Evolutionary conservation across 1,284 basidiomycete genomes (phyloP).

Genomic region (Heterobasidion irregulare): DNA sequence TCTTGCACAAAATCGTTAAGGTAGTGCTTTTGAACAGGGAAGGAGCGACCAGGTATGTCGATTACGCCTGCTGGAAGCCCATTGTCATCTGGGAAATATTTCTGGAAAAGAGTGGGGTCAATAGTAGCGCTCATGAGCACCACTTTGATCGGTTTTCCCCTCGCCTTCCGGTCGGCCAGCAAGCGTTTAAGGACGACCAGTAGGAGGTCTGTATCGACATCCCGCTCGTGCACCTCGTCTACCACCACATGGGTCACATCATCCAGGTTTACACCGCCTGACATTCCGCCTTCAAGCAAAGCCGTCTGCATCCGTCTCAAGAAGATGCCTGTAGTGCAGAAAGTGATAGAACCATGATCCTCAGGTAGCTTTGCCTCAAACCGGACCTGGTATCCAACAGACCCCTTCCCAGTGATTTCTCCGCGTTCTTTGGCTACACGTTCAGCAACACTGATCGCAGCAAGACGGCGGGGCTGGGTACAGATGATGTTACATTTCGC

Average conservation of each 20-base stretch:
- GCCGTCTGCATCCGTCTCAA: constrained; percentile 82
- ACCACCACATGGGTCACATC: constrained; percentile 87
- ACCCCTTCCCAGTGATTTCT: constrained; percentile 58
- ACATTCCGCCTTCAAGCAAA: constrained; percentile 36
- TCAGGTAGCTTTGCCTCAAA: constrained; percentile 83
- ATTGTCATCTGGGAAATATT: constrained; percentile 70
- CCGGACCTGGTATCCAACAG: constrained; percentile 89
- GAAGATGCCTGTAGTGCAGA: constrained; percentile 93
- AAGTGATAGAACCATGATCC: constrained; percentile 82
- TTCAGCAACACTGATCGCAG: constrained; percentile 89
- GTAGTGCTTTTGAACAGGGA: constrained; percentile 79
- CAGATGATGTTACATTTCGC: constrained; percentile 88
- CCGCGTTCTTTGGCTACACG: constrained; percentile 90
- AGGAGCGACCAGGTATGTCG: constrained; percentile 88
- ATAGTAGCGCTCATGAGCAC: constrained; percentile 96
- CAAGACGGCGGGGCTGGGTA: constrained; percentile 89
- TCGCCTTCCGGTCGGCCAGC: constrained; percentile 67
- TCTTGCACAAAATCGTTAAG: constrained; percentile 72
- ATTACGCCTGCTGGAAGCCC: constrained; percentile 68
- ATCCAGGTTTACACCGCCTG: constrained; percentile 50
- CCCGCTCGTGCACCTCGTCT: constrained; percentile 96
- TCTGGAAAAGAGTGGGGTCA: constrained; percentile 82
- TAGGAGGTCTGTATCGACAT: constrained; percentile 89
- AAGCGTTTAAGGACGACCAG: constrained; percentile 89
- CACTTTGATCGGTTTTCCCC: constrained; percentile 77